Conservation (phyloP, 163 green algal genomes). For the Scenedesmus sp. region DNA sequence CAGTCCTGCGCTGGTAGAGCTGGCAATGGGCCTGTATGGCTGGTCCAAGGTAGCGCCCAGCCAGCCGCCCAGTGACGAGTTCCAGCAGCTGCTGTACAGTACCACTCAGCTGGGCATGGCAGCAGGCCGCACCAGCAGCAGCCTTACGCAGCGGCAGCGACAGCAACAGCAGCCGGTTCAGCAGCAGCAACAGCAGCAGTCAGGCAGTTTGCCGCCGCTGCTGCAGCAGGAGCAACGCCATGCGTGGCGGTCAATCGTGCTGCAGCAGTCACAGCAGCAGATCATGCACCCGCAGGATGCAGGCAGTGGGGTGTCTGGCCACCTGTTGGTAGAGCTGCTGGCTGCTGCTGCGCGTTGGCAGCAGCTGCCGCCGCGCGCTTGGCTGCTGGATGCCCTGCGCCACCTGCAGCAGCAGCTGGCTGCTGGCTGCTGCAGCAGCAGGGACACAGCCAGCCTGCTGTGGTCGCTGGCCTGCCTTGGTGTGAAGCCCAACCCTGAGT, state of each 20-base stretch:
- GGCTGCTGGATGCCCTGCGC: slow-evolving; percentile 16
- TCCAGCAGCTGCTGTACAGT: slow-evolving; percentile 27
- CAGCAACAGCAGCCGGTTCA: neutral
- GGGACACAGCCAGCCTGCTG: neutral
- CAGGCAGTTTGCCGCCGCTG: neutral
- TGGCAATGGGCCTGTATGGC: slow-evolving; percentile 33
- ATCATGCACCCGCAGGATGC: neutral
- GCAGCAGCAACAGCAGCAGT: neutral
- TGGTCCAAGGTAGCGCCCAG: slow-evolving; percentile 33
- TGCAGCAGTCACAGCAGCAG: slow-evolving; percentile 7
- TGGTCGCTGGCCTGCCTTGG: neutral
- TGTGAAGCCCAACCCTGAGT: neutral
- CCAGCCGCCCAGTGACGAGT: neutral
- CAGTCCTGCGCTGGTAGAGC: neutral
- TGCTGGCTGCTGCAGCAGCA: slow-evolving; percentile 28
- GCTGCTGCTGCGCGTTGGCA: slow-evolving; percentile 38
- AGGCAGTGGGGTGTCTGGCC: neutral
- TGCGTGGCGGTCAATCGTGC: neutral
- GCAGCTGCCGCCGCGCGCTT: slow-evolving; percentile 2
- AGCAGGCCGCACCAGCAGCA: neutral
- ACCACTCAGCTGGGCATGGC: slow-evolving; percentile 21
- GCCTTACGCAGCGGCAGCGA: neutral
- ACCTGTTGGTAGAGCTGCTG: slow-evolving; percentile 40
- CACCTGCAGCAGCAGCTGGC: slow-evolving; percentile 30
- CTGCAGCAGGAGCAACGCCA: neutral